phyloP scores from a whole-genome alignment of 2,329 filamentous ascomycete genomes.

The Fusarium metavorans region DNA sequence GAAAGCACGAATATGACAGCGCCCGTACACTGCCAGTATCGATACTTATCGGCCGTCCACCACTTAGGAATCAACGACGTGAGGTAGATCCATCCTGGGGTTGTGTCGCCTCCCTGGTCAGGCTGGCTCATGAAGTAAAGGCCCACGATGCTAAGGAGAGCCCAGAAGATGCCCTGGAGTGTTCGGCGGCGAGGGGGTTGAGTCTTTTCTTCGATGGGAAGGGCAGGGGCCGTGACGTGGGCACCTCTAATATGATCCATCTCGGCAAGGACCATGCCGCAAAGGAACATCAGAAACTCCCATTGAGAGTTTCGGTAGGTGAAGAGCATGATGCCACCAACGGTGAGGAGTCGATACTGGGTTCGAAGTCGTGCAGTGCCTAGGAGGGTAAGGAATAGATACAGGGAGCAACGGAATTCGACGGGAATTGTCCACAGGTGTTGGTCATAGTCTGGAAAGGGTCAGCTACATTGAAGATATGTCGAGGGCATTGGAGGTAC shows the following conservation, averaged over 20 bases:
- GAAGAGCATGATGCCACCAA: constrained; percentile 58
- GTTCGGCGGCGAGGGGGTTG: constrained; percentile 2
- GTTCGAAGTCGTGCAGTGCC: constrained; percentile 61
- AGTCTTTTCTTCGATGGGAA: constrained; percentile 42
- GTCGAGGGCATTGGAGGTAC: constrained; percentile 5
- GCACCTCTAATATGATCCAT: constrained; percentile 62
- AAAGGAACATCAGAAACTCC: constrained; percentile 68
- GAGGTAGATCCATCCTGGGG: constrained; percentile 66
- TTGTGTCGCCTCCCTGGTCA: constrained; percentile 56
- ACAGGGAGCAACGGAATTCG: constrained; percentile 69
- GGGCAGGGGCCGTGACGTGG: constrained; percentile 50
- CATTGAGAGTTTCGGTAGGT: constrained; percentile 62
- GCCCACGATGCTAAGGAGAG: constrained; percentile 57
- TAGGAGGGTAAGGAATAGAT: constrained; percentile 66
- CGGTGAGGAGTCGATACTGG: constrained; percentile 55
- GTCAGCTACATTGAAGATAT: not conserved
- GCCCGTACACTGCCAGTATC: constrained; percentile 69
- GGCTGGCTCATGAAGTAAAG: constrained; percentile 64
- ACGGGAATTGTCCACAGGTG: constrained; percentile 74
- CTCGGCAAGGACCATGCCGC: constrained; percentile 67
- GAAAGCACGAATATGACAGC: constrained; percentile 64
- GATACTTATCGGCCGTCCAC: constrained; percentile 62
- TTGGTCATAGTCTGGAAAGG: constrained; percentile 60
- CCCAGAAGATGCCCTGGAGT: constrained; percentile 51
- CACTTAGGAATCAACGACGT: constrained; percentile 61